Conservation (phyloP, 495 filamentous ascomycete genomes). For the Penicillium flavigenum region DNA sequence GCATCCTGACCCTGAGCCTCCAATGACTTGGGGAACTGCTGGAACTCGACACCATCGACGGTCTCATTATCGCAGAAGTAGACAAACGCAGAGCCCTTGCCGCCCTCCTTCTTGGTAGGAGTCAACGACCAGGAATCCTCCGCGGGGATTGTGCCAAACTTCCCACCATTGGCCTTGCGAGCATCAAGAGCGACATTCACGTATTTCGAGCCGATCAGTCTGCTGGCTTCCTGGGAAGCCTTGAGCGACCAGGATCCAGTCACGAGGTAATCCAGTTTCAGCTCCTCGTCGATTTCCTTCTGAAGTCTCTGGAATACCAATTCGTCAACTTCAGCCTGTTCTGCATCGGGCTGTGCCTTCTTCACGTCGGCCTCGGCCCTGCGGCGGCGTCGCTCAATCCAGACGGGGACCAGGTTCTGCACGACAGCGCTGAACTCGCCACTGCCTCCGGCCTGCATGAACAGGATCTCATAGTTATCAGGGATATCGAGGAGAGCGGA, state of each 20-base stretch:
- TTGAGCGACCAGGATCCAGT: slow-evolving; percentile 92
- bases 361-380: slow-evolving; percentile 36
- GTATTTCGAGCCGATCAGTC: slow-evolving; percentile 71
- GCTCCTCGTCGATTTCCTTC: slow-evolving; percentile 60
- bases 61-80: slow-evolving; percentile 92
- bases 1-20: slow-evolving; percentile 51
- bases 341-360: slow-evolving; percentile 31
- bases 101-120: slow-evolving; percentile 50
- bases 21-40: slow-evolving; percentile 64
- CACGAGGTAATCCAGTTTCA: slow-evolving; percentile 85
- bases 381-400: slow-evolving; percentile 65
- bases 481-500: slow-evolving; percentile 70
- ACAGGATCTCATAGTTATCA: slow-evolving; percentile 71
- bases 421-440: slow-evolving; percentile 79
- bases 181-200: slow-evolving; percentile 79
- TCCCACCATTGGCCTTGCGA: slow-evolving; percentile 68
- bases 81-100: slow-evolving; percentile 64
- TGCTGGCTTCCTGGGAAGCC: slow-evolving; percentile 78
- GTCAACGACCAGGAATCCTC: slow-evolving; percentile 76
- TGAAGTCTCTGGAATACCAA: slow-evolving; percentile 58
- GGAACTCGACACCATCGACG: slow-evolving; percentile 90
- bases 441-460: slow-evolving; percentile 81
- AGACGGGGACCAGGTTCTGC: slow-evolving; percentile 77
- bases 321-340: slow-evolving; percentile 45
- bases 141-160: slow-evolving; percentile 80